Percentiles rank a stretch among this genome's conserved stretches.
phyloP scores from a whole-genome alignment of 2,329 filamentous ascomycete genomes.

The Thermochaetoides dissita region DNA sequence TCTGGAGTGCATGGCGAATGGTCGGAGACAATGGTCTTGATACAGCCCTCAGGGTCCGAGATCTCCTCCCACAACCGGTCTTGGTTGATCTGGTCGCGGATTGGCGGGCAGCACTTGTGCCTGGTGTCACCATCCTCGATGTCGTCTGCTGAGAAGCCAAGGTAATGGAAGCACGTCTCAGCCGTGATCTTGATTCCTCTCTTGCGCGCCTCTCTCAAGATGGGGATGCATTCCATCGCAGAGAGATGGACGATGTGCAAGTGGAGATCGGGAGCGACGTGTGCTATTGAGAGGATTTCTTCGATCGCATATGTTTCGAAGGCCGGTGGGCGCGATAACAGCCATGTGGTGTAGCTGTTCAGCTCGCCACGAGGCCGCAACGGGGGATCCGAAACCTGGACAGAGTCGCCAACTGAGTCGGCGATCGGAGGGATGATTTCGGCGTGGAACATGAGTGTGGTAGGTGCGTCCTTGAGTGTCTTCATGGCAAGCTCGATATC shows the following conservation, averaged over 20 bases:
- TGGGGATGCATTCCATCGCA: conserved; percentile 73
- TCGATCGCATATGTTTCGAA: conserved; percentile 88
- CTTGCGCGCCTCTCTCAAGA: conserved; percentile 59
- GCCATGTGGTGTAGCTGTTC: conserved; percentile 74
- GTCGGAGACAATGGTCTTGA: conserved; percentile 84
- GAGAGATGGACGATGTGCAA: conserved; percentile 91
- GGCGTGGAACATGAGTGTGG: conserved; percentile 96
- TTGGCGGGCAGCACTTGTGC: conserved; percentile 92
- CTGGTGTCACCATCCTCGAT: conserved; percentile 75
- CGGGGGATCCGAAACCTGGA: conserved; percentile 55
- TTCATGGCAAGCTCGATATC: conserved; percentile 73
- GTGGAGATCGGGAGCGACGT: conserved; percentile 65
- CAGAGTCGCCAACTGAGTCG: conserved; percentile 63
- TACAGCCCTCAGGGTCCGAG: conserved; percentile 55
- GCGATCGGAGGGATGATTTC: conserved; percentile 91
- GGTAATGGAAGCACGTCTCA: conserved; percentile 92
- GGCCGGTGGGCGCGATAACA: conserved; percentile 73
- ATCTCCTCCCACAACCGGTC: conserved; percentile 81
- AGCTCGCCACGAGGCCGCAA: conserved; percentile 57
- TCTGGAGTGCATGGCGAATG: conserved; percentile 94
- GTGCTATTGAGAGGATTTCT: conserved; percentile 69
- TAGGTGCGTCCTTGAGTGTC: conserved; percentile 65
- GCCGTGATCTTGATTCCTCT: conserved; percentile 75
- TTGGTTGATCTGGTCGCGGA: conserved; percentile 68
- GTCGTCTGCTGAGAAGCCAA: conserved; percentile 68